Percentiles rank a stretch among this genome's conserved stretches.
Conservation (phyloP, 495 filamentous ascomycete species). For the Aspergillus indologenus region DNA sequence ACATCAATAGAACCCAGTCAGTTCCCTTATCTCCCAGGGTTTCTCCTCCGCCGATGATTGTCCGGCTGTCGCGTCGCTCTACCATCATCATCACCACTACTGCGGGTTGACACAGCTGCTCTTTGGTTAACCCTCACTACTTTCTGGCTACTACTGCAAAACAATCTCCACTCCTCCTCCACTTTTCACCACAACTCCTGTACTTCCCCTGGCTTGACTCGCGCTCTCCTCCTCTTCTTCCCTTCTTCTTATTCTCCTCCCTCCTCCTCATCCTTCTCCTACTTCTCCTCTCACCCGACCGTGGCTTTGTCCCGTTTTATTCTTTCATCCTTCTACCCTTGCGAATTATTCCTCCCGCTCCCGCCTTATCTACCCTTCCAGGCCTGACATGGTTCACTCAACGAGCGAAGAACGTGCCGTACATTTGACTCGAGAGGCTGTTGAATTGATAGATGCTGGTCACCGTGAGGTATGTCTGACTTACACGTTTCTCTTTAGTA, state of each 20-base stretch:
- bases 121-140: not conserved
- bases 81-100: not conserved
- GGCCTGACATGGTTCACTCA: conserved; percentile 48
- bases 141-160: not conserved
- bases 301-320: conserved; percentile 13
- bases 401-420: conserved; percentile 49
- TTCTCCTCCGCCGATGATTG: not conserved
- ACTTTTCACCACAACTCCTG: not conserved
- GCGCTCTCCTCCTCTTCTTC: not conserved
- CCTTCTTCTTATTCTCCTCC: conserved; percentile 7
- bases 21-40: not conserved
- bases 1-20: not conserved
- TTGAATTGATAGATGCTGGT: conserved; percentile 48
- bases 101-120: not conserved
- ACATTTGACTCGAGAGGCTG: conserved; percentile 47
- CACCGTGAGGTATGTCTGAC: conserved; percentile 43
- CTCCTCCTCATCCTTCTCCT: no score
- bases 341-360: conserved; percentile 18
- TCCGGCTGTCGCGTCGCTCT: not conserved
- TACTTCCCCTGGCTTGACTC: not conserved
- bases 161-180: conserved; percentile 3
- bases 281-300: conserved; percentile 12
- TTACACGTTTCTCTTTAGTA: not conserved
- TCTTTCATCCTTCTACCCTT: conserved; percentile 12
- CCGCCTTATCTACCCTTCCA: conserved; percentile 16